These are phyloP conservation scores for Nephelium lappaceum DNA, from an alignment of 345 rosid species.

Conservation along the genomic window DNA sequence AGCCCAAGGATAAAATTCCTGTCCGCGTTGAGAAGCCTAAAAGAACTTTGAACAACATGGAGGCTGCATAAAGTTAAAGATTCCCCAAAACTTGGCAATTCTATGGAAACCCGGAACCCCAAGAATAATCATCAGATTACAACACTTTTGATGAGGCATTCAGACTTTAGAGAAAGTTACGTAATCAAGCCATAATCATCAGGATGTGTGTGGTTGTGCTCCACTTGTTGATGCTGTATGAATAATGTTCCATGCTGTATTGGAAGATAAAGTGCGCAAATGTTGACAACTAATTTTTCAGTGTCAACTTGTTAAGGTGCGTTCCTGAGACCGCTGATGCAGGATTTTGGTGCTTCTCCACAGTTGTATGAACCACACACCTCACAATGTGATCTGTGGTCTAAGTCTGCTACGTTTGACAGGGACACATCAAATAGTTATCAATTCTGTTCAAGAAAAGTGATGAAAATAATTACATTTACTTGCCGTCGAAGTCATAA, in stretches of 20 bases:
- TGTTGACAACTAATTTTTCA: too few species aligned
- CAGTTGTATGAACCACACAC: not conserved
- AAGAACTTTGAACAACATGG: not conserved
- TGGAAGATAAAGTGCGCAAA: too few species aligned
- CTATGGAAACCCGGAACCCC: not conserved
- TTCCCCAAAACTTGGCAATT: not conserved
- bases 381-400: not conserved
- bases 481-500: not conserved
- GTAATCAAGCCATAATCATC: not conserved
- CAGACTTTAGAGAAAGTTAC: not conserved
- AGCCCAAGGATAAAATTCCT: constrained; percentile 1
- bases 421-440: not conserved
- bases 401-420: not conserved
- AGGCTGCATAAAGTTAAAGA: constrained; percentile 3
- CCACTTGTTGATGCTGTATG: too few species aligned
- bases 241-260: too few species aligned
- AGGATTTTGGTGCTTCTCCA: not conserved
- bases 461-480: not conserved
- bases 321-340: not conserved
- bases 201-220: too few species aligned
- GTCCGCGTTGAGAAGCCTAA: not conserved
- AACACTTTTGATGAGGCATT: not conserved
- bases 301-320: too few species aligned
- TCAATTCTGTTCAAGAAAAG: not conserved
- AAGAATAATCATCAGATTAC: not conserved